Evolutionary conservation across 257 asterid genomes (phyloP).

Genomic region (Nicotiana benthamiana): DNA sequence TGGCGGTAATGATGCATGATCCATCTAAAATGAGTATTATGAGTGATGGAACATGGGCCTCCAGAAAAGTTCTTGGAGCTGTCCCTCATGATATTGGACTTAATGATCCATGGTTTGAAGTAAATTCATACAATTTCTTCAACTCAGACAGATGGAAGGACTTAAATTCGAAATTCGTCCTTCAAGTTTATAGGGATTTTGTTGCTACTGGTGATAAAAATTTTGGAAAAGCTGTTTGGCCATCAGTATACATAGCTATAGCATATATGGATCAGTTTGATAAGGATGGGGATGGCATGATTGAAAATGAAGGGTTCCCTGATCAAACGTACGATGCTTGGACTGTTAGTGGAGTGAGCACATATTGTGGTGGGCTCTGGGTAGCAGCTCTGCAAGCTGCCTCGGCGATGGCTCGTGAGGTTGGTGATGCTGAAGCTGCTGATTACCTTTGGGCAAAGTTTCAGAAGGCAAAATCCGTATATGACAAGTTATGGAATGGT

Average conservation of each 20-base stretch:
- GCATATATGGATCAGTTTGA: slow-evolving; percentile 98
- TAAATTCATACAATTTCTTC: slow-evolving; percentile 65
- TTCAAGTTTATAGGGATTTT: slow-evolving; percentile 85
- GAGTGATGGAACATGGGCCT: slow-evolving; percentile 55
- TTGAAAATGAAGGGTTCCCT: slow-evolving; percentile 91
- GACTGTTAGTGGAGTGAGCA: slow-evolving; percentile 89
- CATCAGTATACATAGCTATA: slow-evolving; percentile 80
- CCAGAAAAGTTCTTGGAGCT: slow-evolving; percentile 82
- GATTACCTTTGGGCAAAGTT: slow-evolving; percentile 73
- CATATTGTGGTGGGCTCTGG: slow-evolving; percentile 95
- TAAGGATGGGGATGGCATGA: slow-evolving; percentile 96
- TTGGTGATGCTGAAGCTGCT: slow-evolving; percentile 71
- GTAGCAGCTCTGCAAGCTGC: slow-evolving; percentile 95
- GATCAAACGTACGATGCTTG: slow-evolving; percentile 97
- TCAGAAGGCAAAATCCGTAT: slow-evolving; percentile 70
- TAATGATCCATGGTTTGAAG: slow-evolving; percentile 92
- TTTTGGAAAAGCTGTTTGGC: slow-evolving; percentile 85
- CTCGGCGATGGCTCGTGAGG: slow-evolving; percentile 70
- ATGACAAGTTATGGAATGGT: slow-evolving; percentile 82
- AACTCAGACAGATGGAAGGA: slow-evolving; percentile 95
- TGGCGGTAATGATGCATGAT: slow-evolving; percentile 95
- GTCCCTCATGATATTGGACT: slow-evolving; percentile 97
- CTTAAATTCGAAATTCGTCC: slow-evolving; percentile 88
- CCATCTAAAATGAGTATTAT: slow-evolving; percentile 55
- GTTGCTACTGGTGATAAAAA: slow-evolving; percentile 60